Conservation (phyloP, 805 yeast genomes). For the Metschnikowia koreensis region DNA sequence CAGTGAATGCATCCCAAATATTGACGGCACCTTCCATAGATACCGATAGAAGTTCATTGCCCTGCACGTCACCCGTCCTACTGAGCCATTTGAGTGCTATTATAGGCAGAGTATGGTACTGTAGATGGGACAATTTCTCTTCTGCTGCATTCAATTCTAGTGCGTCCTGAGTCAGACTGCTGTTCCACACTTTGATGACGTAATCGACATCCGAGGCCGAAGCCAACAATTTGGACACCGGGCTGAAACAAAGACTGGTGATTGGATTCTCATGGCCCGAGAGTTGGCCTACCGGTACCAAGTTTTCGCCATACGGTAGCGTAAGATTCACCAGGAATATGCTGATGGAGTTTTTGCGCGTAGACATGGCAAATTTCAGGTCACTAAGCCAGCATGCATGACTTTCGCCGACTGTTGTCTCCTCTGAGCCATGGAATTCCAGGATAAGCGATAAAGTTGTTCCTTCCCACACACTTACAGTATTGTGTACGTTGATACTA, state of each 20-base stretch:
- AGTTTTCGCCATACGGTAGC: conserved; percentile 15
- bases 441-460: conserved; percentile 34
- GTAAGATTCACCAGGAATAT: conserved; percentile 45
- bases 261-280: conserved; percentile 66
- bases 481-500: conserved; percentile 50
- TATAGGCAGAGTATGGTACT: conserved; percentile 54
- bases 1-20: conserved; percentile 61
- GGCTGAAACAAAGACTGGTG: conserved; percentile 54
- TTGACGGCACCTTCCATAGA: conserved; percentile 72
- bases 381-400: conserved; percentile 76
- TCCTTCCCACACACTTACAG: conserved; percentile 64
- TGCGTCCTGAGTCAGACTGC: conserved; percentile 53
- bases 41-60: conserved; percentile 27
- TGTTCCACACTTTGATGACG: conserved; percentile 71
- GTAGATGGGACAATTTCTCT: conserved; percentile 14
- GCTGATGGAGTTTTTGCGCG: conserved; percentile 50
- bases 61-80: conserved; percentile 18
- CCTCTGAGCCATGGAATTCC: conserved; percentile 22
- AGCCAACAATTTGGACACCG: conserved; percentile 52
- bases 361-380: conserved; percentile 68
- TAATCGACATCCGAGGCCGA: conserved; percentile 74
- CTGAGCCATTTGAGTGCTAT: conserved; percentile 56
- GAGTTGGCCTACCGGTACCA: conserved; percentile 30
- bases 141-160: conserved; percentile 29
- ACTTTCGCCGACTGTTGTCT: conserved; percentile 19